Percentiles rank a stretch among this genome's conserved stretches.
phyloP scores from a whole-genome alignment of 2,329 filamentous ascomycete species.

The Endoconidiophora laricicola region DNA sequence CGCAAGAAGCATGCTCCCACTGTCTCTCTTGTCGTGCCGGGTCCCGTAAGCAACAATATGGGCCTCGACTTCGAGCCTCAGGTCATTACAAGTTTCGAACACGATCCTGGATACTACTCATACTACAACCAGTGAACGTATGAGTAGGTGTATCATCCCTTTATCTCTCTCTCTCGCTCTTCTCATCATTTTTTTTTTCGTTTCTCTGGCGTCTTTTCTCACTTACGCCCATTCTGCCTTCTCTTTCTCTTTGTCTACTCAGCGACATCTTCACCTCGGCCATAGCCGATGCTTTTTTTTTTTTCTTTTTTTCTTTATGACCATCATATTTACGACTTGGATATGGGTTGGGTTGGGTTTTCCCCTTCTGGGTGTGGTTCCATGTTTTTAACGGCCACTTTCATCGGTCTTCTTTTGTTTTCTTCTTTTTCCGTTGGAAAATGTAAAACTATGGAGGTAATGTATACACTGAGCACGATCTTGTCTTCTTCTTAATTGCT shows the following conservation, averaged over 20 bases:
- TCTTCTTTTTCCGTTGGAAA: too few relatives aligned
- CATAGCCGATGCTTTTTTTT: neutral
- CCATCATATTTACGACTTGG: too few relatives aligned
- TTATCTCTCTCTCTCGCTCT: neutral
- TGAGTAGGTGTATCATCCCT: neutral
- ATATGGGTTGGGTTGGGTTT: too few relatives aligned
- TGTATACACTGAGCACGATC: too few relatives aligned
- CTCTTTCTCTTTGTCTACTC: neutral
- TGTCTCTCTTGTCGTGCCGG: slow-evolving; percentile 2
- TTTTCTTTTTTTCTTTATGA: neutral
- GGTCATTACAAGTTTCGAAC: neutral
- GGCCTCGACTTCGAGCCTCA: neutral
- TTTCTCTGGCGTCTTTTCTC: neutral
- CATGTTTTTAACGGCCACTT: too few relatives aligned
- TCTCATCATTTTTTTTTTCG: neutral
- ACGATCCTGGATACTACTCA: neutral
- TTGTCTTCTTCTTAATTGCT: too few relatives aligned
- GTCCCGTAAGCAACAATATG: neutral
- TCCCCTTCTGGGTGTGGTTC: too few relatives aligned
- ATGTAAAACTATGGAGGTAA: too few relatives aligned
- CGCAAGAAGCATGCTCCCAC: slow-evolving; percentile 8
- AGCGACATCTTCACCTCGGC: neutral
- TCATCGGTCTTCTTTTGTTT: too few relatives aligned
- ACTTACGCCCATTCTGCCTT: neutral
- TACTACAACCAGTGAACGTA: neutral